Percentiles rank a stretch among this genome's conserved stretches.
phyloP scores from a whole-genome alignment of 1,284 basidiomycete species.

The Moesziomyces parantarcticus region DNA sequence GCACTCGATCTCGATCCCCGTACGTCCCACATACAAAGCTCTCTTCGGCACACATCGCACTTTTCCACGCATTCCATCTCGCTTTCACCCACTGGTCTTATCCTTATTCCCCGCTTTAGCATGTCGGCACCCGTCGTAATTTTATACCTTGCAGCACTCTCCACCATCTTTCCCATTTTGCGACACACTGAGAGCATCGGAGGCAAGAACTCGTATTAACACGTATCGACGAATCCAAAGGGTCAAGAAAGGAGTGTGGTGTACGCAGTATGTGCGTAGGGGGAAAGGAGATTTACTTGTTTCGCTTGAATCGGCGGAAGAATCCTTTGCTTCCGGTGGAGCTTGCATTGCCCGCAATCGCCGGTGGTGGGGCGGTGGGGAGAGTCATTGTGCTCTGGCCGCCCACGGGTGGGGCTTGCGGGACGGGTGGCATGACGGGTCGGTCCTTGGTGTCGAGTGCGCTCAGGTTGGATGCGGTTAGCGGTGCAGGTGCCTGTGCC shows the following conservation, averaged over 20 bases:
- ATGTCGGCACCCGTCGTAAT: too few species aligned
- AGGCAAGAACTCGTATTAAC: neutral
- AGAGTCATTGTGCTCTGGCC: slow-evolving; percentile 38
- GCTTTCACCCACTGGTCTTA: too few species aligned
- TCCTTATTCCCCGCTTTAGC: too few species aligned
- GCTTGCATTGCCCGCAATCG: slow-evolving; percentile 29
- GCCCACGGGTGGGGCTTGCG: slow-evolving; percentile 22
- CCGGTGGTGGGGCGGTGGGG: slow-evolving; percentile 45
- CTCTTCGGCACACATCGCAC: neutral
- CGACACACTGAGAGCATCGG: too few species aligned
- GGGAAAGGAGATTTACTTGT: slow-evolving; percentile 25
- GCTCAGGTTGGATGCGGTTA: slow-evolving; percentile 37
- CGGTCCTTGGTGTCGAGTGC: slow-evolving; percentile 26
- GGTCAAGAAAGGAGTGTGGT: slow-evolving; percentile 16
- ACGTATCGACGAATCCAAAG: neutral
- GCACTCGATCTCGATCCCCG: too few species aligned
- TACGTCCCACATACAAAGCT: neutral
- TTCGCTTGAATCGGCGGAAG: slow-evolving; percentile 44
- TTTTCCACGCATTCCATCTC: neutral
- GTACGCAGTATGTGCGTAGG: neutral
- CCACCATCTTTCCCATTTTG: too few species aligned
- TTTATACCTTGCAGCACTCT: too few species aligned
- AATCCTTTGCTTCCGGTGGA: slow-evolving; percentile 33
- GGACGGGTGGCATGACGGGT: slow-evolving; percentile 44
- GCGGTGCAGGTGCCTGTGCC: slow-evolving; percentile 20